These are phyloP conservation scores for Candida gorgasii DNA, from an alignment of 805 yeast genomes.

Conservation along the genomic window DNA sequence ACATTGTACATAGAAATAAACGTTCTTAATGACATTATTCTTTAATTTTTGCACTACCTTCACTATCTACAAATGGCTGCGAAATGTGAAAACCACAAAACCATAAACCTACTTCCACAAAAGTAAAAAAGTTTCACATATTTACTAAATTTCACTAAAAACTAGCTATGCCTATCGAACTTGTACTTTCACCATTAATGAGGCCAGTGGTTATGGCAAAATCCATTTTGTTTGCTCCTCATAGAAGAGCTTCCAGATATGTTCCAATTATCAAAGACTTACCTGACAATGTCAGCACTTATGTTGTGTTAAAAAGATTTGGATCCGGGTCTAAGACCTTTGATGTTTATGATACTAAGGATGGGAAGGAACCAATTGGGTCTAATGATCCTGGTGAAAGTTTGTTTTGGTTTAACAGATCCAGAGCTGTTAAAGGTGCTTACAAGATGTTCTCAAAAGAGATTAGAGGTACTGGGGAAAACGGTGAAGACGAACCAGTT, in stretches of 20 bases:
- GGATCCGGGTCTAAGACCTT: conserved; percentile 61
- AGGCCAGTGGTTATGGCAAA: conserved; percentile 59
- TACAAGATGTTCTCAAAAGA: conserved; percentile 54
- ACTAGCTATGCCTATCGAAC: conserved; percentile 67
- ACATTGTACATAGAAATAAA: too few relatives aligned
- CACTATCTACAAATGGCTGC: conserved; percentile 1
- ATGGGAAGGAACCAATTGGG: conserved; percentile 38
- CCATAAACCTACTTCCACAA: neutral
- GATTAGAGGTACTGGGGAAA: conserved; percentile 42
- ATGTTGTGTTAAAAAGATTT: conserved; percentile 54
- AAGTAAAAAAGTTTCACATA: conserved; percentile 2
- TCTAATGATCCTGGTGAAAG: conserved; percentile 45
- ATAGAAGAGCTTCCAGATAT: conserved; percentile 56
- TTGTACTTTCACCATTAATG: conserved; percentile 58
- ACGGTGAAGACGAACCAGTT: conserved; percentile 56
- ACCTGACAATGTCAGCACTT: conserved; percentile 37
- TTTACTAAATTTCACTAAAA: neutral
- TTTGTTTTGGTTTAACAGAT: conserved; percentile 55
- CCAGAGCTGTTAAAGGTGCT: conserved; percentile 69
- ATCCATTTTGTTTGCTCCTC: conserved; percentile 54
- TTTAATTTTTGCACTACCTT: neutral
- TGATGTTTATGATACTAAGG: conserved; percentile 52
- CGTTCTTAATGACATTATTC: too few relatives aligned
- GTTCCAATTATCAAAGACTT: conserved; percentile 54
- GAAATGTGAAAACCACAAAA: conserved; percentile 6